Conservation (phyloP, 306 rosid genomes). For the Alnus glutinosa region DNA sequence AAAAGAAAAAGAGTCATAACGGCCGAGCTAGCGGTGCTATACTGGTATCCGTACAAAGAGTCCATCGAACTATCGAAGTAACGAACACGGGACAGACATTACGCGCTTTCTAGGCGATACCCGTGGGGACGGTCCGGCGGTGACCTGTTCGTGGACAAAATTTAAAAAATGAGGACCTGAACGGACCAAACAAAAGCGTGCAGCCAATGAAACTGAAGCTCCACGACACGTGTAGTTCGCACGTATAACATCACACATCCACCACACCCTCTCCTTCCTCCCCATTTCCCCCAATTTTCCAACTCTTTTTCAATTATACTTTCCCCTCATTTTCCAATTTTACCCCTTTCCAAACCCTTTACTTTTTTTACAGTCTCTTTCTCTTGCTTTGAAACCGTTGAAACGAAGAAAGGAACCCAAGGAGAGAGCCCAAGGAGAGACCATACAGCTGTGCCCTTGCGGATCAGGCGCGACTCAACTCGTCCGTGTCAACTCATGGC, state of each 20-base stretch:
- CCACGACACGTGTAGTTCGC: constrained; percentile 1
- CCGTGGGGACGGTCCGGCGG: neutral
- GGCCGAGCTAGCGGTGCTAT: no score
- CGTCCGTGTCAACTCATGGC: constrained; percentile 44
- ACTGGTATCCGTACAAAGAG: neutral
- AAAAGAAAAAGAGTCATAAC: no score
- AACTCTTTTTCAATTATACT: neutral
- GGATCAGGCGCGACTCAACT: constrained; percentile 40
- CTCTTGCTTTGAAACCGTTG: constrained; percentile 24
- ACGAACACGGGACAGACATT: neutral
- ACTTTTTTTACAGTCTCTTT: neutral
- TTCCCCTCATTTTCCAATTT: constrained; percentile 14
- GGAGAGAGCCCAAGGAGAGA: neutral
- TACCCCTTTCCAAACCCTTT: neutral
- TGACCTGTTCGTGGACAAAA: neutral
- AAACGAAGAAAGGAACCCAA: constrained; percentile 20
- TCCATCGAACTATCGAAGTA: neutral
- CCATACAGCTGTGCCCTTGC: neutral
- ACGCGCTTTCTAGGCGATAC: neutral
- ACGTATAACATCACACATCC: constrained; percentile 1
- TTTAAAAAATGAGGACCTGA: neutral
- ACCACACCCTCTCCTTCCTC: constrained; percentile 7
- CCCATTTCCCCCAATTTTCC: constrained; percentile 31
- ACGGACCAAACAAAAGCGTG: neutral
- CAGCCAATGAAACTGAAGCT: neutral